A percentile compares a stretch with the other conserved stretches of the same genome.
Conservation (phyloP, 371 early-diverging fungal species). For the Vairimorpha necatrix region DNA sequence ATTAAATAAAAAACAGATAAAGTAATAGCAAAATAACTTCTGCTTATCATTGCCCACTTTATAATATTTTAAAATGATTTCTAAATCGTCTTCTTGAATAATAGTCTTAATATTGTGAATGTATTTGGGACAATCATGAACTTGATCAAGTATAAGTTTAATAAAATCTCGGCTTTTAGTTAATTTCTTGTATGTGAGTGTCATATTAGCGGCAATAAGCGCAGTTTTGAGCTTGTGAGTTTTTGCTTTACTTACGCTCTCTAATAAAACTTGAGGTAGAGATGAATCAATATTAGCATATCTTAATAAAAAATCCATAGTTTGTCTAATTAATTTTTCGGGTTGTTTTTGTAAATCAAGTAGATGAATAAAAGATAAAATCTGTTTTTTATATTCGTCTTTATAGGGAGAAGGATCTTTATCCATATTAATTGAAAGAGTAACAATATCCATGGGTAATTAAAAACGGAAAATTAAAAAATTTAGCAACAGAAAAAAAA, state of each 20-base stretch:
- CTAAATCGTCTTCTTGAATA: neutral
- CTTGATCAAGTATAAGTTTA: constrained; percentile 19
- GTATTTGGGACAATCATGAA: constrained; percentile 1
- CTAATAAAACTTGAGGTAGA: constrained; percentile 10
- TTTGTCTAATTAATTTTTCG: constrained; percentile 26
- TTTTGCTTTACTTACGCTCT: constrained; percentile 6
- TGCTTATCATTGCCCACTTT: constrained; percentile 47
- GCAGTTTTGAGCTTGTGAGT: constrained; percentile 13
- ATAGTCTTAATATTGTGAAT: neutral
- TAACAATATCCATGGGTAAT: constrained; percentile 15
- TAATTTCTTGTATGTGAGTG: constrained; percentile 5
- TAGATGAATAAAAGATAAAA: constrained; percentile 3
- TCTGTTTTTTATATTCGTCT: constrained; percentile 29
- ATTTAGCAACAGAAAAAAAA: neutral
- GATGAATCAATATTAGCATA: constrained; percentile 4
- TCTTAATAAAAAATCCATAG: constrained; percentile 14
- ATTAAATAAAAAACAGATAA: constrained; percentile 35
- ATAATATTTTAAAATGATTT: constrained; percentile 31
- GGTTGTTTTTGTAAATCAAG: constrained; percentile 27
- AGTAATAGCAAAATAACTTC: constrained; percentile 46
- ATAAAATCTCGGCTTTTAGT: constrained; percentile 7
- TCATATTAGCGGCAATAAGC: constrained; percentile 8
- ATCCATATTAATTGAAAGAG: constrained; percentile 8
- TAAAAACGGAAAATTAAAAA: too few species aligned
- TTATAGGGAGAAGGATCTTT: constrained; percentile 23